phyloP scores from a whole-genome alignment of 176 grass and related monocot genomes.

The Ananas comosus region DNA sequence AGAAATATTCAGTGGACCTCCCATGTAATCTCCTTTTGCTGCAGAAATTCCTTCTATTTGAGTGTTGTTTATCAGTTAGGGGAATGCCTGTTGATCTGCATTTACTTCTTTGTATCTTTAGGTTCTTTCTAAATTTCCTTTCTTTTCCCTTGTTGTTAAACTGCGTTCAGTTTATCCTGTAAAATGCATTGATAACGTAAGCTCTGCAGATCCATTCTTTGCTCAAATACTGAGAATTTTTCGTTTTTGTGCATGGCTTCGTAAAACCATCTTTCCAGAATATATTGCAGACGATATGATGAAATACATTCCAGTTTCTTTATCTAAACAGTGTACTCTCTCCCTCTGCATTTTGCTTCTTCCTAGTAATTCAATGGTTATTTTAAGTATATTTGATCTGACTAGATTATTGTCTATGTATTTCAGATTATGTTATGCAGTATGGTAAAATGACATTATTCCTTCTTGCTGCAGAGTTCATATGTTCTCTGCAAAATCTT shows the following conservation, averaged over 20 bases:
- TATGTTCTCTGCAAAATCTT: slow-evolving; percentile 84
- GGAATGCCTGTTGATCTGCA: too few species aligned
- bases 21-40: background rate
- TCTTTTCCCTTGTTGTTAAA: too few species aligned
- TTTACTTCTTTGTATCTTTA: too few species aligned
- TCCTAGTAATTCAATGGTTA: background rate
- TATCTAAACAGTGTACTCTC: background rate
- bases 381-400: background rate
- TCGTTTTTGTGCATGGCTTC: background rate
- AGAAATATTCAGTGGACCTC: background rate
- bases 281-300: background rate
- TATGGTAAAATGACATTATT: background rate
- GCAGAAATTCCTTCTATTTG: too few species aligned
- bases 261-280: background rate
- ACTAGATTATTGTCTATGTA: too few species aligned
- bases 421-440: too few species aligned
- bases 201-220: too few species aligned
- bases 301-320: background rate
- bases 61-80: too few species aligned
- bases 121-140: too few species aligned
- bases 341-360: background rate
- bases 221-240: background rate
- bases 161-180: too few species aligned
- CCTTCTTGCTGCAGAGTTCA: slow-evolving; percentile 48
- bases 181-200: too few species aligned